A percentile compares a stretch with the other conserved stretches of the same genome.
Conservation (phyloP, 75 land plant genomes). For the Picea glauca region DNA sequence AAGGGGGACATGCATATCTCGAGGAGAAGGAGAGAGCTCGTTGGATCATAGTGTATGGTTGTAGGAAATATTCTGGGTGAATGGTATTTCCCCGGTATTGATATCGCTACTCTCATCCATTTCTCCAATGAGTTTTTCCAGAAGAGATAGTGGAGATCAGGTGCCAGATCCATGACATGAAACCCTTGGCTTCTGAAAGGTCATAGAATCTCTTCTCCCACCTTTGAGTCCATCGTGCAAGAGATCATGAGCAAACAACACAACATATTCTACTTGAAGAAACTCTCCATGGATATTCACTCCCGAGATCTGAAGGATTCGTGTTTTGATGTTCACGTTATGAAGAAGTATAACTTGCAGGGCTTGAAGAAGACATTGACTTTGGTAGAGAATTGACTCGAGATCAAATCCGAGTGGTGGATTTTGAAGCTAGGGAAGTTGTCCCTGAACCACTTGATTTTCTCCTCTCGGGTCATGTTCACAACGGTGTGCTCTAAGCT, state of each 20-base stretch:
- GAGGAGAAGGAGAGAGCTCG: no score
- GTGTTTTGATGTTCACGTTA: conserved; percentile 60
- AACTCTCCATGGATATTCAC: conserved; percentile 40
- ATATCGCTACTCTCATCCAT: conserved; percentile 15
- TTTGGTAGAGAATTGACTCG: conserved; percentile 19
- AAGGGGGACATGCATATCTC: no score
- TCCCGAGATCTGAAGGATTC: conserved; percentile 40
- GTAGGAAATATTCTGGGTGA: no score
- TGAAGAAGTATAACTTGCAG: conserved; percentile 49
- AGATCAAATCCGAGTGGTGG: conserved; percentile 13
- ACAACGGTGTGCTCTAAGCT: background rate
- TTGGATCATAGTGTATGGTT: no score
- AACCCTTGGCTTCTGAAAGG: conserved; percentile 18
- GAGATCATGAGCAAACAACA: conserved; percentile 64
- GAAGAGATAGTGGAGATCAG: conserved; percentile 23
- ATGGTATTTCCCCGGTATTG: conserved; percentile 46
- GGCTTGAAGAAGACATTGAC: background rate
- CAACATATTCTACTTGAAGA: conserved; percentile 55
- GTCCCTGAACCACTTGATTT: conserved; percentile 13
- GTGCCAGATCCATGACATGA: conserved; percentile 19
- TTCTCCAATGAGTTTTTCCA: conserved; percentile 15
- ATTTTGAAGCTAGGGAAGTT: conserved; percentile 17
- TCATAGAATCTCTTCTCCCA: conserved; percentile 28
- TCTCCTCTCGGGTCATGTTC: conserved; percentile 14
- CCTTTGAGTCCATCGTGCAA: conserved; percentile 40